Conservation (phyloP, 129 eudicot species). For the Lonicera japonica region DNA sequence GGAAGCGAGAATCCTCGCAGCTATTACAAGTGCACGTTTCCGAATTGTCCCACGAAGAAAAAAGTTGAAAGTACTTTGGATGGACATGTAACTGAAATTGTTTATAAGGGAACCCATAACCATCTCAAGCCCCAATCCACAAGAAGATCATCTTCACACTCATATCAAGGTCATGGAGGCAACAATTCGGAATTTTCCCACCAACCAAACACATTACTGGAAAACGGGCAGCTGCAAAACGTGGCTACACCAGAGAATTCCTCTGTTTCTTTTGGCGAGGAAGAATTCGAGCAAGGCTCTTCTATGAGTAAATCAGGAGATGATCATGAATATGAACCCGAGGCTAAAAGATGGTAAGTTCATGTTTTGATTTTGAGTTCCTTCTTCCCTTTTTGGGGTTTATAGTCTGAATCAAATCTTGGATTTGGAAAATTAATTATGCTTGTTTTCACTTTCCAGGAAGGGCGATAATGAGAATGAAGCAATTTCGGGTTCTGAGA, state of each 20-base stretch:
- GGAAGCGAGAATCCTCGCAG: conserved; percentile 97
- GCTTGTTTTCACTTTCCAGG: conserved; percentile 39
- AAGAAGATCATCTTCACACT: conserved; percentile 58
- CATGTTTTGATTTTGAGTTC: not conserved
- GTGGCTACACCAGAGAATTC: conserved; percentile 50
- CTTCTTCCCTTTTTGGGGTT: not conserved
- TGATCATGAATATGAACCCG: conserved; percentile 72
- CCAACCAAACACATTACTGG: conserved; percentile 22
- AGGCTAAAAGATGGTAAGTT: conserved; percentile 83
- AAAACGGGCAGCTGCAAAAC: conserved; percentile 34
- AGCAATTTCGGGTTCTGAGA: conserved; percentile 71
- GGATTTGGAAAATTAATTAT: not conserved
- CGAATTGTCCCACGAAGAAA: conserved; percentile 85
- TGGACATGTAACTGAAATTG: conserved; percentile 87
- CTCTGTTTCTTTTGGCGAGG: conserved; percentile 73
- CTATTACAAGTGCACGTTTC: conserved; percentile 80
- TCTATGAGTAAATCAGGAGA: conserved; percentile 69
- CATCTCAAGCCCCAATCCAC: conserved; percentile 90
- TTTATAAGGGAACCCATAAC: conserved; percentile 86
- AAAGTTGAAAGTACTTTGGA: conserved; percentile 75
- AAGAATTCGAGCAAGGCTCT: conserved; percentile 75
- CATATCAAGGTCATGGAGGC: conserved; percentile 18
- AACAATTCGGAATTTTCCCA: conserved; percentile 16
- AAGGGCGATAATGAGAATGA: conserved; percentile 84
- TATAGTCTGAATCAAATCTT: no score